Evolutionary conservation across 2,329 filamentous ascomycete genomes (phyloP), one percentile per base, ranked within the genome.

Genomic region (Microcyclosporella mali): DNA sequence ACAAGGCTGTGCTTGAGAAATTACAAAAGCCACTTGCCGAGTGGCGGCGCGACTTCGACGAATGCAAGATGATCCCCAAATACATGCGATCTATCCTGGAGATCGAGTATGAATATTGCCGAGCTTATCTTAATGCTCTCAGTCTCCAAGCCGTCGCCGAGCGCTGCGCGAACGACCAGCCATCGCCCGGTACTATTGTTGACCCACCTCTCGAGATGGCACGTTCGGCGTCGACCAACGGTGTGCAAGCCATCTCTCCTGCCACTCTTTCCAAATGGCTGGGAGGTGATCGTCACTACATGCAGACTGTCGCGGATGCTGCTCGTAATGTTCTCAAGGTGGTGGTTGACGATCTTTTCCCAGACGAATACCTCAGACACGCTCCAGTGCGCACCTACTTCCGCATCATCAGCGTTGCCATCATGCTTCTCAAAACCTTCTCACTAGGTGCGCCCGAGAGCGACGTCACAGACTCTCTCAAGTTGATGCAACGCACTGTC

Each of bases 131-230:
- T 68, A 95, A 97, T 64, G 95, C 89, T 1, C 73, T 98, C 2
- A 89, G 89, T 2, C 71, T 98, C 2, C 92, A 98, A 67, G 92
- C 92, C 16, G 88, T 97, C 3, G 88, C 97, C 4, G 90, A 95
- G 66, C 80, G 89, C 47, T 95, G 87, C 66, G 90, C 88, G 6
- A 88, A 77, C 47, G 84, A 89, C 51, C 81, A 82, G 59, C 66
- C 67, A 8, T 66, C 51, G 3, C 49, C 51, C 3, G 21, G 21
- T 6, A 25, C 21, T 25, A 9, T 25, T 9, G 39, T 59, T 11
- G 56, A 58, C 16, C 57, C 54, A 7, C 56, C 57, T 2, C 45
- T 52, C 8, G 55, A 60, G 29, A 49, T 56, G 42, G 66, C 49
- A 44, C 49, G 41, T 37, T 51, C 54, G 45, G 60, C 63, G 57